phyloP scores from a whole-genome alignment of 768 basidiomycete genomes.

The Chalciporus chontae region DNA sequence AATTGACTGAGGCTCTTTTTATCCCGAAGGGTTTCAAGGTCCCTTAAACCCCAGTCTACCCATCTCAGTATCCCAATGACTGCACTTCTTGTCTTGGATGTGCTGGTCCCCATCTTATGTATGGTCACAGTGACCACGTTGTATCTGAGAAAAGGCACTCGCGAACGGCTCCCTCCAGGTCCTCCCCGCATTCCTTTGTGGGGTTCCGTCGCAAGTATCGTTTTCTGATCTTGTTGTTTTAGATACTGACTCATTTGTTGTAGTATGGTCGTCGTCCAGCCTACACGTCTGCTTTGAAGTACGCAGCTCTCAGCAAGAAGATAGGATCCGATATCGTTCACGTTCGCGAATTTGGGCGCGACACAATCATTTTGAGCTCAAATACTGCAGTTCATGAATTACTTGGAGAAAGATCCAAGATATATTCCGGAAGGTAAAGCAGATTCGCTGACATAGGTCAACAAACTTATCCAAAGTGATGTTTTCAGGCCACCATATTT shows the following conservation, averaged over 20 bases:
- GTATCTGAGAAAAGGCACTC: neutral
- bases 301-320: slow-evolving; percentile 2
- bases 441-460: neutral
- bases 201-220: slow-evolving; percentile 2
- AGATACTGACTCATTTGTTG: no score
- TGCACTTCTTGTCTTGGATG: neutral
- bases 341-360: slow-evolving; percentile 3
- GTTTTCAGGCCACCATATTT: slow-evolving; percentile 1
- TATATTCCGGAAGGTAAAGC: slow-evolving; percentile 4
- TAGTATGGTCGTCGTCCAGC: slow-evolving; percentile 18
- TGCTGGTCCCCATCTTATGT: neutral
- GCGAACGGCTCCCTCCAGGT: slow-evolving; percentile 1
- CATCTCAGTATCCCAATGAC: neutral
- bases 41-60: neutral
- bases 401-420: slow-evolving; percentile 4
- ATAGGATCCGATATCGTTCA: slow-evolving; percentile 3
- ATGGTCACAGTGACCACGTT: neutral
- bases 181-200: slow-evolving; percentile 1
- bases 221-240: neutral
- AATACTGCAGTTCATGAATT: slow-evolving; percentile 1
- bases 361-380: slow-evolving; percentile 3
- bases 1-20: no score
- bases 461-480: neutral
- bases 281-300: slow-evolving; percentile 2
- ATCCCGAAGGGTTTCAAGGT: neutral